Evolutionary conservation across 2,329 filamentous ascomycete genomes (phyloP), one percentile per base, ranked within the genome.

Genomic region (Alternaria tenuissima): DNA sequence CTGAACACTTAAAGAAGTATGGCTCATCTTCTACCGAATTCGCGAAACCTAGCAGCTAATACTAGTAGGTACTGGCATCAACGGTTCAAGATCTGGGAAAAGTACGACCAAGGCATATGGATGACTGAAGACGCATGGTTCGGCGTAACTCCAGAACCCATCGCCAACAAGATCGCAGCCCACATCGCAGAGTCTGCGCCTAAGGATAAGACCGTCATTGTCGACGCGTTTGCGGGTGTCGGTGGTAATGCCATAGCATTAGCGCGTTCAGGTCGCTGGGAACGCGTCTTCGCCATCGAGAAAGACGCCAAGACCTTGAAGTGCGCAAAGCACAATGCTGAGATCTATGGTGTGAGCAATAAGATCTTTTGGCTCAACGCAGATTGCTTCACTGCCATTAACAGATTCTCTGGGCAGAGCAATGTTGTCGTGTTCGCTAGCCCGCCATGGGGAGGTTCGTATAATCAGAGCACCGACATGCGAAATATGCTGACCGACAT

Each of bases 161-260:
- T 99, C 8, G 55, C 55, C 16, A 63, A 57, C 60, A 88, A 90
- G 80, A 92, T 96, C 54, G 92, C 94, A 16, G 74, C 84, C 14
- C 91, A 97, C 72, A 83, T 97, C 42, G 82, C 85, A 16, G 81
- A 83, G 58, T 83, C 83, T 44, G 81, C 84, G 24, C 81, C 86
- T 55, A 71, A 79, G 18, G 80, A 81, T 16, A 91, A 89, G 67
- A 87, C 82, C 9, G 86, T 90, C 36, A 81, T 99, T 38, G 88
- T 99, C 60, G 95, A 99, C 78, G 87, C 91, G 46, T 99, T 99
- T 79, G 92, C 90, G 28, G 95, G 95, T 43, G 93, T 92, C 1
- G 95, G 96, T 38, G 95, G 94, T 55, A 99, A 99, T 77, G 88
- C 91, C 24, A 98, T 99, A 69, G 93, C 94, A n/a, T 96, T 99